A percentile compares a stretch with the other conserved stretches of the same genome.
These are phyloP conservation scores for Pugionium dolabratum DNA, from an alignment of 345 rosid species.

Conservation along the genomic window DNA sequence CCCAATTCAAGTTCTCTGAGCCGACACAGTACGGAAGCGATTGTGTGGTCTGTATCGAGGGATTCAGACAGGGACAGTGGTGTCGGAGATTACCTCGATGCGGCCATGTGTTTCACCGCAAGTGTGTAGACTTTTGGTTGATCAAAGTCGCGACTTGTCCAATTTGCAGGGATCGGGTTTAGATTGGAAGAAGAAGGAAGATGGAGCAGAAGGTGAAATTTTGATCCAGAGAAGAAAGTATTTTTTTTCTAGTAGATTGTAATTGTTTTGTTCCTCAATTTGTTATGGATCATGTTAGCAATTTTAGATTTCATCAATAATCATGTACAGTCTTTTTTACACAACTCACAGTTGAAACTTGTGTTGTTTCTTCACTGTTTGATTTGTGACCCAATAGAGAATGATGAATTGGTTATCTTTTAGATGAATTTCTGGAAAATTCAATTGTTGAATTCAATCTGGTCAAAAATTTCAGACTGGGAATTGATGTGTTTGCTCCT, in stretches of 20 bases:
- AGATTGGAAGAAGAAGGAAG: conserved; percentile 30
- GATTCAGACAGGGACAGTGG: conserved; percentile 74
- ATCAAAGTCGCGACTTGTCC: conserved; percentile 73
- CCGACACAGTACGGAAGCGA: conserved; percentile 37
- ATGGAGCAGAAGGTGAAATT: conserved; percentile 23
- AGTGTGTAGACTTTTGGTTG: conserved; percentile 85
- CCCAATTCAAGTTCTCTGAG: conserved; percentile 55
- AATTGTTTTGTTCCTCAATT: conserved; percentile 11
- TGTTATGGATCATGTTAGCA: conserved; percentile 3
- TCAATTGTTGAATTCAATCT: background rate
- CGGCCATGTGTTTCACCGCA: conserved; percentile 76
- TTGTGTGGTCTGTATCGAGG: conserved; percentile 82
- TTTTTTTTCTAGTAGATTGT: conserved; percentile 27
- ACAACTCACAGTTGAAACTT: conserved; percentile 12
- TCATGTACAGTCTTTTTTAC: conserved; percentile 21
- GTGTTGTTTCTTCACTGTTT: conserved; percentile 13
- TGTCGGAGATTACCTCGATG: conserved; percentile 70
- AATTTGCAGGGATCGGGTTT: conserved; percentile 59
- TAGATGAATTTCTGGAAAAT: background rate
- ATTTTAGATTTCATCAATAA: conserved; percentile 23
- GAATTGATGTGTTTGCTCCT: background rate
- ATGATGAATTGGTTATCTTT: background rate
- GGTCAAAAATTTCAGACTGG: background rate
- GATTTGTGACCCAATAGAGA: background rate
- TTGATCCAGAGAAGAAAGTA: conserved; percentile 28